Evolutionary conservation across 768 basidiomycete species (phyloP).

Genomic region (Leccinum broughii): DNA sequence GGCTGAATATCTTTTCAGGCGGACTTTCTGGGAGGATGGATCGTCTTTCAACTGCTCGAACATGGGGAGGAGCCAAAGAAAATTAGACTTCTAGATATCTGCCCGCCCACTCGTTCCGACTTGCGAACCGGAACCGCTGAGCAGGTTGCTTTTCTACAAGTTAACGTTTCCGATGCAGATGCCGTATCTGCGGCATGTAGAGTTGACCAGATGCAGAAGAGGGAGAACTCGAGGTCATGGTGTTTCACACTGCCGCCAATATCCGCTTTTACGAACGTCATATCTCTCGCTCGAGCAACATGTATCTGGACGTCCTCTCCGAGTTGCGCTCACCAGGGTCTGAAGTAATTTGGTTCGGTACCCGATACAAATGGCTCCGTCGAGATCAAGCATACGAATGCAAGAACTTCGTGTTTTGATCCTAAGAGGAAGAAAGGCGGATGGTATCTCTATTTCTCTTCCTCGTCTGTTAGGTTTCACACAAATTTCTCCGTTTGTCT

Average conservation of each 20-base stretch:
- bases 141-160: conserved; percentile 56
- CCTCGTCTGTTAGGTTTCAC: not conserved
- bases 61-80: conserved; percentile 68
- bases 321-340: conserved; percentile 25
- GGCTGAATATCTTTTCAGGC: conserved; percentile 40
- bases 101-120: conserved; percentile 56
- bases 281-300: conserved; percentile 49
- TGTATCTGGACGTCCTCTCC: conserved; percentile 32
- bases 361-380: conserved; percentile 14
- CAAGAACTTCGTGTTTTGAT: not conserved
- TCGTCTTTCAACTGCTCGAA: conserved; percentile 62
- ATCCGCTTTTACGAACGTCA: conserved; percentile 78
- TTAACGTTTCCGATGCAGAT: conserved; percentile 54
- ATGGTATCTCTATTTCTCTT: conserved; percentile 2
- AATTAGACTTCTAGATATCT: conserved; percentile 69
- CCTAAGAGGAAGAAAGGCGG: not conserved
- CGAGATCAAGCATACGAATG: conserved; percentile 17
- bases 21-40: conserved; percentile 79
- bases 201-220: conserved; percentile 48
- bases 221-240: conserved; percentile 44
- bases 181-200: conserved; percentile 62
- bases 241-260: conserved; percentile 76
- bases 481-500: not conserved
- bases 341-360: conserved; percentile 20
- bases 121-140: conserved; percentile 51